Base-by-base conservation (phyloP, 2,329 filamentous ascomycete species). In the Colletotrichum paranaense region DNA sequence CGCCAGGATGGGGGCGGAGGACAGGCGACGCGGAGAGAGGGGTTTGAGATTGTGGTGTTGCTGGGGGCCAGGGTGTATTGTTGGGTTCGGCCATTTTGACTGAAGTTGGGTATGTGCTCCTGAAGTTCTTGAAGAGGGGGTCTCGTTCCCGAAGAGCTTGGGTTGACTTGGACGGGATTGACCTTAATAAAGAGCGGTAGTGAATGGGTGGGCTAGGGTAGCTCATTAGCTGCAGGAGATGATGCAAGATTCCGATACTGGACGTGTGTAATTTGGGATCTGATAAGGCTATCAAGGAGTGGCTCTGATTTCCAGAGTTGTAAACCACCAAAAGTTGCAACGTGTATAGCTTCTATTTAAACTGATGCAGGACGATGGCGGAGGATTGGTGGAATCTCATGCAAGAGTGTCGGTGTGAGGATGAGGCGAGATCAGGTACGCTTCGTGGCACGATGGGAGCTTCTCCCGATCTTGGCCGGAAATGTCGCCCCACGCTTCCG, bases 41-140 rank as follows among this genome's bases (percentile, higher is more conserved):
- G 57, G 85, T 86, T 57, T 84, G 76, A 67, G 62, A 42, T 32
- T 60, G 77, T 70, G 56, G 78, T 76, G 70, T 77, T 70, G 75
- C 59, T 12, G 81, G 81, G 16, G 85, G 85, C 67, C 86, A 82
- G 3, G 85, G 85, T 4, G 85, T 87, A 76, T 87, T 87, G 30
- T 82, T 81, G 56, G 85, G 85, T 77, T 87, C 85, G 42, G 85
- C 85, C 85, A 87, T 87, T 75, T 59, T 76, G 70, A 67, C 22
- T 66, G 24, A 56, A 22, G 24, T 4, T 24, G 35, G 9, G 35
- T 16, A 42, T 42, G 5, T 16, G 5, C 16, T 19, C 16, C 26
- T 38, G 30, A 16, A 26, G 35, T 3, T 22, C 19, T 19, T 32
- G 2, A 22, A 8, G 22, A 3, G 16, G n/a, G 5, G 14, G 38